phyloP scores from a whole-genome alignment of 768 basidiomycete species.

The Boletus rubropictus region DNA sequence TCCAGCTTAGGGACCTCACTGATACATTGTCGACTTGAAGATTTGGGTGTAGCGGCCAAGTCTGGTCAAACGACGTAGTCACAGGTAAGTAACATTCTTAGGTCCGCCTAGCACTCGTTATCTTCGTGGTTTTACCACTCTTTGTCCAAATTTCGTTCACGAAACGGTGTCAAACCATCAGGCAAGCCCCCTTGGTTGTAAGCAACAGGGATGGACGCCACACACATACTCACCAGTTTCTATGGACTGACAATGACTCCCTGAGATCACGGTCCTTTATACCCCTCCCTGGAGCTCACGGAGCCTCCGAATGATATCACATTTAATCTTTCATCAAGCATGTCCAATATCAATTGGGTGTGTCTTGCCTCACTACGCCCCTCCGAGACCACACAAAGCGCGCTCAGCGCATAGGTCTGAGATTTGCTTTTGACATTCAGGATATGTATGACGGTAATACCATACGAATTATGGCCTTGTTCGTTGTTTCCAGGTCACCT shows the following conservation, averaged over 20 bases:
- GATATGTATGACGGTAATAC: conserved; percentile 29
- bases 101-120: too few relatives aligned
- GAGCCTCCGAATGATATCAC: too few relatives aligned
- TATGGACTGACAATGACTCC: background rate
- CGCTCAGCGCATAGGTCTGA: conserved; percentile 23
- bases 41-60: background rate
- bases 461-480: too few relatives aligned
- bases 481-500: conserved; percentile 4
- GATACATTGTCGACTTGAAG: background rate
- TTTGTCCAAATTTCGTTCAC: background rate
- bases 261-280: background rate
- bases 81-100: background rate
- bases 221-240: background rate
- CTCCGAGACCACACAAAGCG: conserved; percentile 5
- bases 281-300: background rate
- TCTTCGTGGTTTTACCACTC: too few relatives aligned
- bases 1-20: background rate
- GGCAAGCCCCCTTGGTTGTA: background rate
- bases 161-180: background rate
- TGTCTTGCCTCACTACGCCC: background rate
- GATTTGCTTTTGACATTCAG: conserved; percentile 21
- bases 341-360: conserved; percentile 10
- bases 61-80: too few relatives aligned
- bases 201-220: too few relatives aligned
- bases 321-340: background rate